These are phyloP conservation scores for Linnemannia schmuckeri DNA, from an alignment of 192 early-diverging fungal genomes.

Conservation along the genomic window DNA sequence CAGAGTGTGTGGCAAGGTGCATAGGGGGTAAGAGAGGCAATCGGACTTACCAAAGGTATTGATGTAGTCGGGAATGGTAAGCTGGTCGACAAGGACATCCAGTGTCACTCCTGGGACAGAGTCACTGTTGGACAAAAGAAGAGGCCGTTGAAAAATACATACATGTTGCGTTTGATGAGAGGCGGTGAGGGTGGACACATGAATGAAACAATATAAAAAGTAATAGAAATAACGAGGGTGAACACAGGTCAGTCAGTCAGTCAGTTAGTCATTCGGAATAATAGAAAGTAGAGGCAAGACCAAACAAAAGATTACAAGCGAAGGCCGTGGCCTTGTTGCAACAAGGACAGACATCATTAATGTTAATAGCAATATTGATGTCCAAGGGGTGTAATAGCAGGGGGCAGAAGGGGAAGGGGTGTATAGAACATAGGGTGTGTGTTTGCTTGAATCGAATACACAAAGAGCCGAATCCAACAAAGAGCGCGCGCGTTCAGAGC, in stretches of 20 bases:
- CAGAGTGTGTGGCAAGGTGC: neutral
- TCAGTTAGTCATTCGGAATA: too few relatives aligned
- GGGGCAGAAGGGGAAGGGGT: neutral
- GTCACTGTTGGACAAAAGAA: constrained; percentile 17
- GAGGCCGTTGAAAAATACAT: neutral
- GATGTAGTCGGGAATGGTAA: constrained; percentile 40
- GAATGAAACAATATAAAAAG: neutral
- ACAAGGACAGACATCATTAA: too few relatives aligned
- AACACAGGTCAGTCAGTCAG: neutral
- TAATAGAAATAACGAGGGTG: neutral
- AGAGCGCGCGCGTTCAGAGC: neutral
- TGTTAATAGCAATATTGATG: neutral
- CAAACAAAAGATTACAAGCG: neutral
- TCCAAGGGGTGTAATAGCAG: neutral
- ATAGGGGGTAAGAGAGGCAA: neutral
- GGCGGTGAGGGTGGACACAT: neutral
- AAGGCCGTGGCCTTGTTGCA: too few relatives aligned
- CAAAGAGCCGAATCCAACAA: neutral
- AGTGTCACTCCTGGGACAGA: constrained; percentile 43
- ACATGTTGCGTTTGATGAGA: neutral
- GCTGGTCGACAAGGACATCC: constrained; percentile 43
- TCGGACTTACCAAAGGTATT: constrained; percentile 39
- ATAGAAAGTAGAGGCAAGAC: neutral
- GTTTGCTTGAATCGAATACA: neutral
- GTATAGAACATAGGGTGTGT: neutral